Base-by-base conservation (phyloP, 75 land plant genomes). In the Pseudotsuga menziesii region DNA sequence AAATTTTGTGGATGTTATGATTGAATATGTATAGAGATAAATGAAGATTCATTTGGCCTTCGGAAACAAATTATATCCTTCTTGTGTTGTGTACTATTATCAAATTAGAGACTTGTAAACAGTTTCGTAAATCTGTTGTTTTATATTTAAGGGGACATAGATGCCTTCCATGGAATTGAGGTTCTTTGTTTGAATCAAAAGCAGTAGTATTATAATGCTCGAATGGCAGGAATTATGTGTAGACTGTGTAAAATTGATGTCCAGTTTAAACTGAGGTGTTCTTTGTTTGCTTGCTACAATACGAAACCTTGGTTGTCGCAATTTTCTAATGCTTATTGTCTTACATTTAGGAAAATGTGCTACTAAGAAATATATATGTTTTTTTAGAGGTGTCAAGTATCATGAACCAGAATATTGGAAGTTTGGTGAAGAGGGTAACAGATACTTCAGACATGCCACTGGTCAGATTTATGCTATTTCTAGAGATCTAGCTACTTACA, bases 361-460 rank as follows among this genome's bases (percentile, higher is more conserved):
- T 25, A 64, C 3, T 26, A 64, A 64, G 69, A 64, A 22, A 4
- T 29, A 41, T 63, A 29, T 66, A 5, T 76, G n/a, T 0, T 54
- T 14, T 22, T 29, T 26, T 73, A 92, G 94, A 76, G 94, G 94
- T 27, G 89, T 89, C 61, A 87, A 87, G 58, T 89, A 89, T 67
- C 90, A 89, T 54, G 90, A 89, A 57, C 90, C 90, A 52, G 90
- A 89, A 82, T 78, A 76, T 60, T 89, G 90, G 90, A 89, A 89
- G 78, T 89, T 89, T 56, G 90, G 90, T 5, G 90, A 89, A 56
- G 90, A 87, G 32, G 89, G 90, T 6, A 89, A 89, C 80, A 81
- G 67, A 75, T 89, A 89, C 79, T 89, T 89, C 79, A 82, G 90
- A 26, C 90, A 87, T 75, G 90, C 90, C 25, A 89, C 90, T 41